Evolutionary conservation across 345 rosid genomes (phyloP), one percentile per base, ranked within the genome.

Genomic region (Theobroma cacao): DNA sequence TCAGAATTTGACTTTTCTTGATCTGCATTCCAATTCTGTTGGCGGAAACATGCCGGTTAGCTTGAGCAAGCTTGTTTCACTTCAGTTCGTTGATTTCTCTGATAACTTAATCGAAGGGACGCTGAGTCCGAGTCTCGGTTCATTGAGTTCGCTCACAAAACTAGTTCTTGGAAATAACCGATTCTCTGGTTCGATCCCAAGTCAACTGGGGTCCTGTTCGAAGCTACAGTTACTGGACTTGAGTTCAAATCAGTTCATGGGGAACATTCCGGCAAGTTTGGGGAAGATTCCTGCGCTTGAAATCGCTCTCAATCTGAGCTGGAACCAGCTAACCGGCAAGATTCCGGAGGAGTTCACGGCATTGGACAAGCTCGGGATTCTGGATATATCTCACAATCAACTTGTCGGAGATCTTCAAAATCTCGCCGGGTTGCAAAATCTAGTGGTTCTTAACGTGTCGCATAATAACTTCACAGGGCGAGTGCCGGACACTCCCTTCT

Each of bases 381-480:
- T 93, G 50, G 98, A 95, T 84, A 56, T 93, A 60, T 91, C 98
- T 34, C 89, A 89, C 78, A 93, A 95, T 67, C 88, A 85, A 77
- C 90, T 95, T 20, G 80, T 84, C 1, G 98, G 98, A 28, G 89
- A 89, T 76, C 84, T 95, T 40, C 84, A 58, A 31, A 66, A 76
- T 78, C 90, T 95, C 53, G 82, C 90, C 38, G 85, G 84, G 63
- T 55, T 95, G 83, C 92, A 88, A 81, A 95, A 95, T 75, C 98
- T 95, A 71, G 95, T 95, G 58, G 86, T 90, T 22, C 97, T 95
- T 77, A 95, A 95, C 80, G 86, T 94, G 61, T 94, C 98, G 1
- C 90, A 86, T 86, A 94, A 94, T 75, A 83, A 89, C 53, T 90
- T 94, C 85, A 86, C 97, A 7, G 98, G 98, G 9, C 87, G 85